Conservation (phyloP, 1,139 yeast genomes). For the Hanseniaspora uvarum region DNA sequence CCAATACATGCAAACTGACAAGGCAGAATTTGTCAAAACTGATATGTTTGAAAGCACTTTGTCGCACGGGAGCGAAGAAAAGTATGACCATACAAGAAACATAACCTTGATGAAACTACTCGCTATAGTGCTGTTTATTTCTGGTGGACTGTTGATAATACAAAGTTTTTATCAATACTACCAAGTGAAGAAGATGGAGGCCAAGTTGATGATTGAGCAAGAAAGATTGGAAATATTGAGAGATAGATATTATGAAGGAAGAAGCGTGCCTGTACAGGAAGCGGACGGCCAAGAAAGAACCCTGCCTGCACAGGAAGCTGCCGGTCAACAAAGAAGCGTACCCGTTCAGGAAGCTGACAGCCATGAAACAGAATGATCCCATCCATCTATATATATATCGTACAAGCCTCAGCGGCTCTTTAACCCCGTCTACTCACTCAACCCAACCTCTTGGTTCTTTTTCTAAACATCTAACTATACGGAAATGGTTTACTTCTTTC, state of each 20-base stretch:
- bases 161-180: conserved; percentile 64
- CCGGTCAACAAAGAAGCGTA: background rate
- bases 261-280: background rate
- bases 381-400: no score
- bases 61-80: conserved; percentile 33
- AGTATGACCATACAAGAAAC: conserved; percentile 25
- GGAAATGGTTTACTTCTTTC: no score
- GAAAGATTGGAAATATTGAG: conserved; percentile 18
- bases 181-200: conserved; percentile 69
- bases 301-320: background rate
- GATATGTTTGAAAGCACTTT: conserved; percentile 43
- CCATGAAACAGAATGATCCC: no score
- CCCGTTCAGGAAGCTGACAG: no score
- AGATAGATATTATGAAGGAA: conserved; percentile 12
- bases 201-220: conserved; percentile 26
- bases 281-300: background rate
- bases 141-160: conserved; percentile 57
- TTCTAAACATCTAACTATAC: no score
- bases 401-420: no score
- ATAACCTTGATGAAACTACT: conserved; percentile 34
- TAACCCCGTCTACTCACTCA: no score
- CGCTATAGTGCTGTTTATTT: conserved; percentile 29
- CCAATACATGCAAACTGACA: background rate
- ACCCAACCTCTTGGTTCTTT: no score
- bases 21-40: conserved; percentile 23